Conservation (phyloP, 2,329 filamentous ascomycete genomes). For the Ascochyta viciae-villosae region DNA sequence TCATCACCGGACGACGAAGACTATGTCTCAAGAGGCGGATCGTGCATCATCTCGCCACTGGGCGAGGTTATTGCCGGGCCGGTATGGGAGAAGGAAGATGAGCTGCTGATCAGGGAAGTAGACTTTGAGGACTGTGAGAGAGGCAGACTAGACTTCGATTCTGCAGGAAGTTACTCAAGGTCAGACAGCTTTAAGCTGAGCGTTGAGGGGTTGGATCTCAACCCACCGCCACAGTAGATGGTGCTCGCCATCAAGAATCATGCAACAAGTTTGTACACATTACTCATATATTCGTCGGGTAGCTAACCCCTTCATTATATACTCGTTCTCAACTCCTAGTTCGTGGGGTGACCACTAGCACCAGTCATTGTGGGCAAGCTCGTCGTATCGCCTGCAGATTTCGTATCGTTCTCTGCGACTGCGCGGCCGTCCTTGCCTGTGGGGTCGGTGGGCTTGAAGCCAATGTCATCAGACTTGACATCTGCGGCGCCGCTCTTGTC, state of each 20-base stretch:
- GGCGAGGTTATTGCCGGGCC: constrained; percentile 83
- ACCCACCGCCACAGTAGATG: constrained; percentile 58
- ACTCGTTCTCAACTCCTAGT: background rate
- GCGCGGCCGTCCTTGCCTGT: constrained; percentile 5
- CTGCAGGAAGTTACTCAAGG: constrained; percentile 84
- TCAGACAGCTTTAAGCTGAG: constrained; percentile 68
- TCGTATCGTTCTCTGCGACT: constrained; percentile 9
- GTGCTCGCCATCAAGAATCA: background rate
- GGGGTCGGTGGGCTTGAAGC: constrained; percentile 8
- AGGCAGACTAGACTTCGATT: constrained; percentile 82
- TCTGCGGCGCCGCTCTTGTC: background rate
- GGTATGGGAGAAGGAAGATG: constrained; percentile 77
- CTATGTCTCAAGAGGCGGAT: constrained; percentile 77
- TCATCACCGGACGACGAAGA: constrained; percentile 45
- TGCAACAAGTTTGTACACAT: background rate
- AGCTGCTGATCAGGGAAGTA: constrained; percentile 73
- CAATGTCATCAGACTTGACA: constrained; percentile 9
- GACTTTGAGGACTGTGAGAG: constrained; percentile 89
- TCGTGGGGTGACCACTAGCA: background rate
- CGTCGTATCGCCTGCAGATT: constrained; percentile 2
- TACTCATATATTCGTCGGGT: no score
- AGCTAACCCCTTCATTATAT: no score
- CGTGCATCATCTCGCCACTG: constrained; percentile 78
- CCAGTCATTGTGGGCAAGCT: constrained; percentile 9
- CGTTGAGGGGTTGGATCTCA: constrained; percentile 66